phyloP scores from a whole-genome alignment of 371 early-diverging fungal species.

The Syncephalastrum racemosum region DNA sequence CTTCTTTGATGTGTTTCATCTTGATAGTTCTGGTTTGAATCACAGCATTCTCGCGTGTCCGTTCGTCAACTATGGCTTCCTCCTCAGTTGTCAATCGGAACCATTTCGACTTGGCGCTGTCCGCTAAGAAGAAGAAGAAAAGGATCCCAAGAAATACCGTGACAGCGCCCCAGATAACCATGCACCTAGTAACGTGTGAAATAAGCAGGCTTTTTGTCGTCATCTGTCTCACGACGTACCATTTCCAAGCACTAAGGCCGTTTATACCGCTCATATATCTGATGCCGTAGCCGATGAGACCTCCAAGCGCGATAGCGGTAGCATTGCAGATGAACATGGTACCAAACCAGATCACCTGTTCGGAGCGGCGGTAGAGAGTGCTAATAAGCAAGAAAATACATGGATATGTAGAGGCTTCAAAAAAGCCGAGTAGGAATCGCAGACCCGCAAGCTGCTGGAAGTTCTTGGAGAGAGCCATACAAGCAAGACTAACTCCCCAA shows the following conservation, averaged over 20 bases:
- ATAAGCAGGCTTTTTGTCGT: neutral
- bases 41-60: constrained; percentile 33
- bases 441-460: constrained; percentile 34
- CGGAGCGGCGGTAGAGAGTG: constrained; percentile 33
- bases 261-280: constrained; percentile 17
- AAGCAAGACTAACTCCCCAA: constrained; percentile 28
- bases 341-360: constrained; percentile 31
- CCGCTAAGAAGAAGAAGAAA: constrained; percentile 39
- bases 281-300: constrained; percentile 34
- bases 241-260: constrained; percentile 20
- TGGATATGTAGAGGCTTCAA: constrained; percentile 35
- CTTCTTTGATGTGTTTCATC: constrained; percentile 32
- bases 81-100: constrained; percentile 34
- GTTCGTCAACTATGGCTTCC: constrained; percentile 33
- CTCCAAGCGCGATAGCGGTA: constrained; percentile 20
- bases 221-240: constrained; percentile 7
- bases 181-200: constrained; percentile 23
- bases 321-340: constrained; percentile 34
- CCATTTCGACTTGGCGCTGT: constrained; percentile 33
- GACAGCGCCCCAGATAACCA: constrained; percentile 34
- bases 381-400: constrained; percentile 33
- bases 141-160: constrained; percentile 31
- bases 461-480: constrained; percentile 19
- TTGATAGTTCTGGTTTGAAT: constrained; percentile 28
- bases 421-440: constrained; percentile 36